Conservation (phyloP, 2,329 filamentous ascomycete species). For the Aspergillus intermedius region DNA sequence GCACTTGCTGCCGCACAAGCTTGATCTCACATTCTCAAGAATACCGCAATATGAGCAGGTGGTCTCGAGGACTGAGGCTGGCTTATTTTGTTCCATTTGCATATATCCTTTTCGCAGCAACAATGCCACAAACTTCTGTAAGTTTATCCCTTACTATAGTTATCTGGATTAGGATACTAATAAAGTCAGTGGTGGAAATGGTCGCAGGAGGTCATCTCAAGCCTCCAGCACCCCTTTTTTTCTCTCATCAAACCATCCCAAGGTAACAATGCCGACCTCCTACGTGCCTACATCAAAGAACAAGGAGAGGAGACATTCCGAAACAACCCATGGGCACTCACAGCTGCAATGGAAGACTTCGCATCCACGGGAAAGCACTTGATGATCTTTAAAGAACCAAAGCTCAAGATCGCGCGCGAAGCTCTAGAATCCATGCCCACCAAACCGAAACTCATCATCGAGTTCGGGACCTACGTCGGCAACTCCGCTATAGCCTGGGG, state of each 20-base stretch:
- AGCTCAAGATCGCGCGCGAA: slow-evolving; percentile 18
- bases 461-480: slow-evolving; percentile 33
- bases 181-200: too few species aligned
- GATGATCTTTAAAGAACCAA: slow-evolving; percentile 28
- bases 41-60: too few species aligned
- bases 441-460: slow-evolving; percentile 27
- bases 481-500: slow-evolving; percentile 30
- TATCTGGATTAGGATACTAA: too few species aligned
- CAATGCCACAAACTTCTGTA: too few species aligned
- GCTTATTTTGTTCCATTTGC: too few species aligned
- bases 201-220: too few species aligned
- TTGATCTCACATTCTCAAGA: too few species aligned
- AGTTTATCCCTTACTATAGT: too few species aligned
- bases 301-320: slow-evolving; percentile 9
- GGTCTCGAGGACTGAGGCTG: too few species aligned
- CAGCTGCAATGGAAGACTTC: slow-evolving; percentile 27
- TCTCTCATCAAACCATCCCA: not conserved
- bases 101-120: too few species aligned
- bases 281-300: not conserved
- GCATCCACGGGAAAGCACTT: slow-evolving; percentile 19
- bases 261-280: not conserved
- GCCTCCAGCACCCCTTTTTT: too few species aligned
- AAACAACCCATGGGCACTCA: slow-evolving; percentile 23
- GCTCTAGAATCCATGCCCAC: slow-evolving; percentile 16
- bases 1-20: too few species aligned